Evolutionary conservation across 1,139 yeast genomes (phyloP), one percentile per base, ranked within the genome.

Genomic region (Kodamaea plutei): DNA sequence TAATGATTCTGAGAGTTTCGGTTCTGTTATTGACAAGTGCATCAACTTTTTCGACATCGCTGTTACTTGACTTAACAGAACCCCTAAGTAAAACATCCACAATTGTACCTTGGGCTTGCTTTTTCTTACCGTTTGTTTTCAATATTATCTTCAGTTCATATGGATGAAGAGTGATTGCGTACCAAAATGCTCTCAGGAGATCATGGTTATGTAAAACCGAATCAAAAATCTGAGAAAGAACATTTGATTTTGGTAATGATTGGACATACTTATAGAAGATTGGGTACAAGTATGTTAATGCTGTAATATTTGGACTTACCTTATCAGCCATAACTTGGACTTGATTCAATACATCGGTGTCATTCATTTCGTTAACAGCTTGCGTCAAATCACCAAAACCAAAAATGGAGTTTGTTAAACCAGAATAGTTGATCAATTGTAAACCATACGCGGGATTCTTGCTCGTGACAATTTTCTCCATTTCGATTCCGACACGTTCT

Each of bases 401-500:
- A 51, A 85, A 84, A 3, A 85, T 73, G n/a, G 76, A 66, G 21
- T 71, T 66, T 24, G 71, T 74, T 25, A 87, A 64, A 1, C 68
- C 66, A 8, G 77, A 73, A 28, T 67, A 60, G 26, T 71, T 71
- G 23, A 89, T 66, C 35, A 84, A 55, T 13, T 65, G 58, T 29
- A 88, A 58, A 0, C 93, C 96, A 39, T 75, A 69, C 0, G 69
- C 60, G 0, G 94, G 85, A 42, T 80, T 69, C 4, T 54, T 48
- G 15, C 93, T 76, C n/a, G 59, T 57, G 23, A 89, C 60, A 23
- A 82, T 82, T 55, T 93, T 93, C 30, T 71, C 78, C 31, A 89
- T 56, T 48, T 93, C 99, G 9, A 76, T 79, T 3, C 96, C 97
- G 9, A 93, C 80, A 43, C 99, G 70, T 55, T 91, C 98, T 33